Evolutionary conservation across 1,139 yeast species (phyloP).

Genomic region (Magnusiomyces suaveolens): DNA sequence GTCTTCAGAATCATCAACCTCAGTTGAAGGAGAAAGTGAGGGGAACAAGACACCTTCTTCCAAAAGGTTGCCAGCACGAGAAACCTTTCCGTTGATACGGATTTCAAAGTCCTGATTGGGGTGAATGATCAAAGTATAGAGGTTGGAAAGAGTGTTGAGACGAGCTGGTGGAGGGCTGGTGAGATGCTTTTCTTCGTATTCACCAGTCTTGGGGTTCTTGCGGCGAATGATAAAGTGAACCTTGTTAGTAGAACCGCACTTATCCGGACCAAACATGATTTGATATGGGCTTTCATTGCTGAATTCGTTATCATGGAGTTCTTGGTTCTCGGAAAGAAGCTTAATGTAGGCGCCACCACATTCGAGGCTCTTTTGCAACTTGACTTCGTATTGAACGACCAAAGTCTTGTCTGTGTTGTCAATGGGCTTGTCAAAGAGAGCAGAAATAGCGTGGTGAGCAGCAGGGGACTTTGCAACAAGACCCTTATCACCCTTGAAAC

Average conservation of each 20-base stretch:
- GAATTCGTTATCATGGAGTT: slow-evolving; percentile 41
- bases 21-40: slow-evolving; percentile 51
- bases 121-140: slow-evolving; percentile 67
- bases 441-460: slow-evolving; percentile 70
- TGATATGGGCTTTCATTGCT: slow-evolving; percentile 62
- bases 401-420: slow-evolving; percentile 52
- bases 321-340: slow-evolving; percentile 47
- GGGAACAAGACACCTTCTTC: slow-evolving; percentile 50
- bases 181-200: slow-evolving; percentile 59
- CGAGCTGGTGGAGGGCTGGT: slow-evolving; percentile 58
- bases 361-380: slow-evolving; percentile 60
- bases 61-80: slow-evolving; percentile 56
- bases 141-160: slow-evolving; percentile 43
- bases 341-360: slow-evolving; percentile 91
- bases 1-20: slow-evolving; percentile 53
- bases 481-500: slow-evolving; percentile 56
- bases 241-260: slow-evolving; percentile 71
- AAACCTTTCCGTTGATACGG: slow-evolving; percentile 69
- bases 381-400: slow-evolving; percentile 83
- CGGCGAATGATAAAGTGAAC: slow-evolving; percentile 66
- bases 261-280: slow-evolving; percentile 92
- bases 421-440: slow-evolving; percentile 45
- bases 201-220: slow-evolving; percentile 45
- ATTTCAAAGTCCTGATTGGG: slow-evolving; percentile 63
- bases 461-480: slow-evolving; percentile 67